Base-by-base conservation (phyloP, 2,329 filamentous ascomycete species). In the Aspergillus bombycis region DNA sequence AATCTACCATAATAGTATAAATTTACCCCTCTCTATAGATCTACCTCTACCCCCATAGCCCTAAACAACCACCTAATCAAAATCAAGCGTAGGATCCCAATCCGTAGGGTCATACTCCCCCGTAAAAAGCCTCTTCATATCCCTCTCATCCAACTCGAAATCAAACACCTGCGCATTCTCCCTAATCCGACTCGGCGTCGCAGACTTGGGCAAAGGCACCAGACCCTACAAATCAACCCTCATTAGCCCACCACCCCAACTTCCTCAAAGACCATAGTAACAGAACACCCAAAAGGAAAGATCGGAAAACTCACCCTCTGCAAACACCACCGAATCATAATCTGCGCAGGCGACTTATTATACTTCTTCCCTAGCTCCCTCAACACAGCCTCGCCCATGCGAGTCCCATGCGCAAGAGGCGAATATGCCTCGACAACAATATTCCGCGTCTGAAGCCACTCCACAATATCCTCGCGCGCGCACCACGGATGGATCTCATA, bases 401-500 rank as follows among this genome's bases (percentile, higher is more conserved):
- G 83, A 77, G 89, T 81, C 0, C 86, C 91, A 57, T 90, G 84
- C 3, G 88, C 91, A 3, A 95, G 84, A 7, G 92, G 92, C 8
- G 91, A 91, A 68, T 95, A 96, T 0, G 92, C 92, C 77, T 95
- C 88, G 1, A 95, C 84, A 0, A 89, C 79, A 62, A 95, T 93
- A 43, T 82, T 80, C 67, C 94, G 81, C 64, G 86, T 79, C 62
- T 86, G 82, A 72, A 92, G 92, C 69, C 87, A 88, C 14, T 84
- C 82, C 0, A 87, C 85, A 66, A 95, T 93, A 43, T 84, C 82
- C 0, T 81, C 83, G 58, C 89, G 86, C 1, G 90, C 93, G 75
- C 94, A 92, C 84, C 94, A 95, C 0, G 91, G 91, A 65, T 94
- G 91, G 1, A 94, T 85, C 75, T 94, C 90, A 70, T 94, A 89